These are phyloP conservation scores for Apiotrichum veenhuisii DNA, from an alignment of 1,284 basidiomycete genomes.

Conservation along the genomic window DNA sequence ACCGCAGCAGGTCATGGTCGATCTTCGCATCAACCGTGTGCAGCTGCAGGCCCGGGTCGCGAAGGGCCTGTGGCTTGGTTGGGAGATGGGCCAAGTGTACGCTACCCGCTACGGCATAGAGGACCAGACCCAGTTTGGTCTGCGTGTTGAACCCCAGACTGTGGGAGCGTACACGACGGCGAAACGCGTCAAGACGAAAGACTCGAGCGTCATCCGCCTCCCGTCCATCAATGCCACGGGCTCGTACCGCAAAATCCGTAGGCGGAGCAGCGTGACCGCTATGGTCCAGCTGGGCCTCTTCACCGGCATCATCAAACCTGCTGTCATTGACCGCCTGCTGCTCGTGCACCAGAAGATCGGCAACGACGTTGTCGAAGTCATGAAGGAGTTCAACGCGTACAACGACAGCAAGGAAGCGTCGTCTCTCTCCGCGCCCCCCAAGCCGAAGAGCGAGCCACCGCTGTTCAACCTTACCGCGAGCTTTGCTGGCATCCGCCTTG, in stretches of 20 bases:
- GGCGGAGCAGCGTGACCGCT: conserved; percentile 20
- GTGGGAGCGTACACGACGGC: conserved; percentile 36
- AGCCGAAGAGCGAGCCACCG: background rate
- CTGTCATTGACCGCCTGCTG: conserved; percentile 42
- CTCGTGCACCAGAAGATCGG: conserved; percentile 41
- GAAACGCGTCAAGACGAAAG: conserved; percentile 25
- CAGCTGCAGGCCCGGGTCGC: conserved; percentile 35
- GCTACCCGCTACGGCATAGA: conserved; percentile 17
- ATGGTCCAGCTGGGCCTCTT: conserved; percentile 42
- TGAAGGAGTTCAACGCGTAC: conserved; percentile 19
- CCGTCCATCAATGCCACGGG: conserved; percentile 25
- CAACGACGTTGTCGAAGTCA: conserved; percentile 31
- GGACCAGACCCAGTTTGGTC: conserved; percentile 28
- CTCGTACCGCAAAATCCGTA: conserved; percentile 6
- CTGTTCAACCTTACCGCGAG: conserved; percentile 28
- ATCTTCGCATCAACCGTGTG: conserved; percentile 25
- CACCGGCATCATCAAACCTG: conserved; percentile 44
- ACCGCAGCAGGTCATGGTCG: conserved; percentile 16
- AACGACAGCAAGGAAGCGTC: background rate
- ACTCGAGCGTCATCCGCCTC: conserved; percentile 29
- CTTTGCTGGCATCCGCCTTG: conserved; percentile 36
- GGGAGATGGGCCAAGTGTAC: conserved; percentile 41
- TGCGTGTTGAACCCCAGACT: conserved; percentile 33
- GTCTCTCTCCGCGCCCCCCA: background rate
- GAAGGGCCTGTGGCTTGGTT: conserved; percentile 39